phyloP scores from a whole-genome alignment of 495 filamentous ascomycete species.

The Neurospora africana region DNA sequence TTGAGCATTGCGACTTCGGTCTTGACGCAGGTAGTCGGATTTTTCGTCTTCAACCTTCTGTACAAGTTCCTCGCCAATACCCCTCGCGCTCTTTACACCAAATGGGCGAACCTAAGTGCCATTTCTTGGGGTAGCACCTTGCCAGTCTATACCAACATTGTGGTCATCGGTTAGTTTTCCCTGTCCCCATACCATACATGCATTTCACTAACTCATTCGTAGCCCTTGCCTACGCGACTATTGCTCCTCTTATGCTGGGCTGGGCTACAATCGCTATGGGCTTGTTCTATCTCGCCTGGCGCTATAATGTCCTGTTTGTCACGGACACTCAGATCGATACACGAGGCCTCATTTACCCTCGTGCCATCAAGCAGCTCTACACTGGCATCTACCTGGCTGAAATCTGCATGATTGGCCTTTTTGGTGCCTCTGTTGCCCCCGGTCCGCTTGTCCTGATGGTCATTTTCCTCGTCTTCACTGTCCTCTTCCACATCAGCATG shows the following conservation, averaged over 20 bases:
- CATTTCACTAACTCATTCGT: conserved; percentile 3
- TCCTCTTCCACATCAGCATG: conserved; percentile 74
- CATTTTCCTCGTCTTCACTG: conserved; percentile 65
- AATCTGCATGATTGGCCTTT: conserved; percentile 82
- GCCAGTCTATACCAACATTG: conserved; percentile 75
- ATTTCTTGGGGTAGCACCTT: conserved; percentile 84
- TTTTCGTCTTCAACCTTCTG: conserved; percentile 66
- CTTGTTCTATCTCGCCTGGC: conserved; percentile 86
- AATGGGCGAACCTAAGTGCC: conserved; percentile 50
- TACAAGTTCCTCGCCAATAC: conserved; percentile 53
- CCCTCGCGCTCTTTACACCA: conserved; percentile 47
- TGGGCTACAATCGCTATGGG: conserved; percentile 77
- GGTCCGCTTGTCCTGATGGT: conserved; percentile 82
- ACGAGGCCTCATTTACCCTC: conserved; percentile 76
- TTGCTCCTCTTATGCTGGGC: conserved; percentile 80
- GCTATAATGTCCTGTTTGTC: conserved; percentile 92
- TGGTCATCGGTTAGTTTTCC: conserved; percentile 57
- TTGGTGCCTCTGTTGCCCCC: conserved; percentile 57
- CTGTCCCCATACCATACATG: neutral
- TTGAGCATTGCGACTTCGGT: conserved; percentile 68
- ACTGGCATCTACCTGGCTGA: conserved; percentile 79
- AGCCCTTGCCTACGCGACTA: conserved; percentile 81
- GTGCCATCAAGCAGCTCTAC: conserved; percentile 84
- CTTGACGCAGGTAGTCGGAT: conserved; percentile 66
- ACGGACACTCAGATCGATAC: conserved; percentile 80